Percentiles rank a stretch among this genome's conserved stretches.
Evolutionary conservation across 495 filamentous ascomycete genomes (phyloP).

Genomic region (Penicillium paradoxum): DNA sequence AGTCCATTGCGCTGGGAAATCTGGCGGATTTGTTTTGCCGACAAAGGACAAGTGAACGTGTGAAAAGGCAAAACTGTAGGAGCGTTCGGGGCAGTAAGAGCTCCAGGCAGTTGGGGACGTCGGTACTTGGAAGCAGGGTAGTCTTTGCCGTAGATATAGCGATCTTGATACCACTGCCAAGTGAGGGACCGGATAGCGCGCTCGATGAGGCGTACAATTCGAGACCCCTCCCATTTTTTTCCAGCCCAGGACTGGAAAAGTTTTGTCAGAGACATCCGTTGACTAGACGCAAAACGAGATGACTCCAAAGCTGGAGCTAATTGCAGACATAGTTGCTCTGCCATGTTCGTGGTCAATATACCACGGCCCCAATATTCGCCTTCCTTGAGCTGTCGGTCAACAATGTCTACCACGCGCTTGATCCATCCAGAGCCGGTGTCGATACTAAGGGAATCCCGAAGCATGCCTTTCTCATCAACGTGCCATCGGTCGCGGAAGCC

Average conservation of each 20-base stretch:
- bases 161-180: conserved; percentile 87
- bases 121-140: conserved; percentile 58
- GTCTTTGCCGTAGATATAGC: conserved; percentile 58
- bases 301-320: conserved; percentile 31
- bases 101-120: conserved; percentile 69
- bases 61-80: conserved; percentile 98
- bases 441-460: conserved; percentile 65
- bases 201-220: conserved; percentile 80
- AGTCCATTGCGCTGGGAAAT: conserved; percentile 95
- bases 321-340: conserved; percentile 49
- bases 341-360: conserved; percentile 51
- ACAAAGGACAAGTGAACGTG: conserved; percentile 93
- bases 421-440: conserved; percentile 74
- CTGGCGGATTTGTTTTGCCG: conserved; percentile 86
- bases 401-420: conserved; percentile 90
- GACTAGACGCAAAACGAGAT: conserved; percentile 26
- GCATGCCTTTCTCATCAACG: conserved; percentile 79
- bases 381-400: conserved; percentile 83
- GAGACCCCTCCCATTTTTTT: conserved; percentile 80
- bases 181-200: conserved; percentile 70
- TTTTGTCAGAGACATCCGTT: conserved; percentile 33
- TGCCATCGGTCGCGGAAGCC: conserved; percentile 89
- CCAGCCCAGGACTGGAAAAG: conserved; percentile 67
- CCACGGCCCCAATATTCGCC: conserved; percentile 85
- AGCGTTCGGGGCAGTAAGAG: conserved; percentile 76